phyloP scores from a whole-genome alignment of 192 early-diverging fungal genomes.

The Backusella macrospora region DNA sequence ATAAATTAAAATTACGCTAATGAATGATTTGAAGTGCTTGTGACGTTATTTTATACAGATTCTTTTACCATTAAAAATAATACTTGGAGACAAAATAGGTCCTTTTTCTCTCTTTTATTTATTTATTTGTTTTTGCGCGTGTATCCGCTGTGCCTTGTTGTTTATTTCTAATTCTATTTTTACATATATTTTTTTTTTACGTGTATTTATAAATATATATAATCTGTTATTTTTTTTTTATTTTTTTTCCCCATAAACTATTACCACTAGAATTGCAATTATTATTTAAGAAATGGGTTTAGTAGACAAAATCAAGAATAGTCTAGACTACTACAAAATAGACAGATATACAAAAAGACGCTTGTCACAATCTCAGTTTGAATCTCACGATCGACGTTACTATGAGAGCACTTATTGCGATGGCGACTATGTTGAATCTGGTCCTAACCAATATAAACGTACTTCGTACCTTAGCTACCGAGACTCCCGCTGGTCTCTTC shows the following conservation, averaged over 20 bases:
- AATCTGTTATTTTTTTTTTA: background rate
- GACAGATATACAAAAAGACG: constrained; percentile 42
- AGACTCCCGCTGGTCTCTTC: constrained; percentile 14
- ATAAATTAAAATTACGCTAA: no score
- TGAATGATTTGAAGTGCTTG: no score
- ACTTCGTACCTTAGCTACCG: background rate
- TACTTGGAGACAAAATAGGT: no score
- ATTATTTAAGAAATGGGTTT: constrained; percentile 39
- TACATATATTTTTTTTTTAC: no score
- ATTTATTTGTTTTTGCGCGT: no score
- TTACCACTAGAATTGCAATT: background rate
- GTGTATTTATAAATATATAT: no score
- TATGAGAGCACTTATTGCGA: constrained; percentile 32
- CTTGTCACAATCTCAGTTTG: constrained; percentile 32
- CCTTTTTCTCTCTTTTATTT: no score
- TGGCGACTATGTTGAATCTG: constrained; percentile 28
- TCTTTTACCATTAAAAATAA: no score
- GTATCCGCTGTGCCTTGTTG: no score
- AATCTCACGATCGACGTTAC: constrained; percentile 27
- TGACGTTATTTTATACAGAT: no score
- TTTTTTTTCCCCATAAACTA: background rate
- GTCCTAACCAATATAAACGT: background rate
- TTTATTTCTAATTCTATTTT: no score
- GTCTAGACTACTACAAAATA: constrained; percentile 24
- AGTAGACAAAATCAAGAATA: constrained; percentile 23